Base-by-base conservation (phyloP, 164 flowering plant genomes). In the Kalanchoe fedtschenkoi region DNA sequence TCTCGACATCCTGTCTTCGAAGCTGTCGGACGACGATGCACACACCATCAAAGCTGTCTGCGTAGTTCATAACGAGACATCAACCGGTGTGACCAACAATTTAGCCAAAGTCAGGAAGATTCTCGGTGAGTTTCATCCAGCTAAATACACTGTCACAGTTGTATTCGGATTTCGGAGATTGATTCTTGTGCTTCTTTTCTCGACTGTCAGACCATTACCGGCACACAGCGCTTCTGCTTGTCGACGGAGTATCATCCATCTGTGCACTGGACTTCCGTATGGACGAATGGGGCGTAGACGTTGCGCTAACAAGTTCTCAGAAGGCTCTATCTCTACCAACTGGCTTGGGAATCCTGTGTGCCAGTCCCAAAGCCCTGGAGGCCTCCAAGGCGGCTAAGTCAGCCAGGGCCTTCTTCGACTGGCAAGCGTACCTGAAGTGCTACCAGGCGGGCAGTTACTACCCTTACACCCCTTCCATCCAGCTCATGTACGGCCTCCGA, bases 381-480 rank as follows among this genome's bases (percentile, higher is more conserved):
- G 97, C 97, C 21, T 69, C 90, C 30, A 82, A 92, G 74, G 74
- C 86, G n/a, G 96, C 98, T 17, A 88, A 83, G 69, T 92, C 98
- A 34, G 74, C 82, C 22, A 72, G 97, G 58, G 95, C 90, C 24
- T 92, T 89, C 90, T 92, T 92, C 55, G 96, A 92, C 67, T 92
- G 98, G 98, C 83, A 79, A 0, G 96, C 86, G 74, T 92, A 92
- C 78, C 68, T 92, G 80, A 92, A 83, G 84, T 89, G 86, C 78
- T 92, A 92, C 64, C 83, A 89, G 53, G 0, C 86, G 71, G 98
- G 98, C 70, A 82, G 96, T 11, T 88, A 61, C 65, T 92, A 96
- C 96, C 98, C 98, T 11, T 89, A 92, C 82, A 92, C 98, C 43
- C 98, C 98, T 78, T 92, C 98, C 62, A 86, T 89, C 69, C 98